phyloP scores from a whole-genome alignment of 495 filamentous ascomycete species.

The Amphirosellinia nigrospora region DNA sequence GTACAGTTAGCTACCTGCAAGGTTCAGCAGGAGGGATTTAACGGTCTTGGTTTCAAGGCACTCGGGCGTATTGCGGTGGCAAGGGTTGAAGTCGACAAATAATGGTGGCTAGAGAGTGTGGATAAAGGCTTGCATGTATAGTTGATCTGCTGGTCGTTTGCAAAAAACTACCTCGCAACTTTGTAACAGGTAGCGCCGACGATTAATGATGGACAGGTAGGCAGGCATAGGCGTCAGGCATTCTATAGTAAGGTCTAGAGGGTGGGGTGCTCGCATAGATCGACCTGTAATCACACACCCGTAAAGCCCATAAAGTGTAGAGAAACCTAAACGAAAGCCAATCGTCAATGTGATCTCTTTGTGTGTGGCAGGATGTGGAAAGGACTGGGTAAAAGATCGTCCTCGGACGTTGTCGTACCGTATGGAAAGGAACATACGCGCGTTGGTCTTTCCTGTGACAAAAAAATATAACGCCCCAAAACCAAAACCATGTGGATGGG shows the following conservation, averaged over 20 bases:
- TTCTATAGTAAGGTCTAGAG: not conserved
- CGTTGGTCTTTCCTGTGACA: constrained; percentile 22
- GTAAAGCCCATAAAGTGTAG: constrained; percentile 12
- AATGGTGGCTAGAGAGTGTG: not conserved
- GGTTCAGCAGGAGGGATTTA: constrained; percentile 69
- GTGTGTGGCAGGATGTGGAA: constrained; percentile 5
- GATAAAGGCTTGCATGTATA: constrained; percentile 27
- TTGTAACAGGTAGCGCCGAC: constrained; percentile 6
- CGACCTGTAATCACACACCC: constrained; percentile 22
- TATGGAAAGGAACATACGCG: constrained; percentile 6
- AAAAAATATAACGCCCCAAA: constrained; percentile 8
- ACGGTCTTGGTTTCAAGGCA: constrained; percentile 50
- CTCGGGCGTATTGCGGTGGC: constrained; percentile 33
- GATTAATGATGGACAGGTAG: constrained; percentile 5
- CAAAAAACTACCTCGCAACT: constrained; percentile 9
- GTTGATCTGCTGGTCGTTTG: constrained; percentile 33
- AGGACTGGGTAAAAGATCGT: constrained; percentile 14
- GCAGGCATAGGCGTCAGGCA: constrained; percentile 9
- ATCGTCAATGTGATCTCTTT: constrained; percentile 11
- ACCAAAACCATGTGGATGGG: constrained; percentile 25
- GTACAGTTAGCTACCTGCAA: constrained; percentile 72
- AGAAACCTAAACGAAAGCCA: constrained; percentile 3
- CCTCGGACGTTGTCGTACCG: not conserved
- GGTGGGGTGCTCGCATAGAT: constrained; percentile 25
- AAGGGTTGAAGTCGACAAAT: constrained; percentile 16